phyloP scores from a whole-genome alignment of 176 grass and related monocot species.

The Hsuehochloa calcarea region DNA sequence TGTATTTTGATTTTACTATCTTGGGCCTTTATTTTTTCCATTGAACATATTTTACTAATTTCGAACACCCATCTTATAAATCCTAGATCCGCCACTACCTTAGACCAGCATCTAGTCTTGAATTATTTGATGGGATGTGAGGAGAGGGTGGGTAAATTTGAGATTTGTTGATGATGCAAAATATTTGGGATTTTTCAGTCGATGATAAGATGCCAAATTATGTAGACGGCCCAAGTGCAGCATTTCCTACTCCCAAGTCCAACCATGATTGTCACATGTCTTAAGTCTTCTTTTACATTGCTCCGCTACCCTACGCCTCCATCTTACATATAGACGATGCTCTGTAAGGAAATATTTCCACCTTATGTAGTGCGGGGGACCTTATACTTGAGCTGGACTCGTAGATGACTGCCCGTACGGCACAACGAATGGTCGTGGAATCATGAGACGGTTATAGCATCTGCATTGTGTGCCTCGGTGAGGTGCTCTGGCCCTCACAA shows the following conservation, averaged over 20 bases:
- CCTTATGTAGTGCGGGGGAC: not conserved
- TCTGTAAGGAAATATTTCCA: not conserved
- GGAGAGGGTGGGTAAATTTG: not conserved
- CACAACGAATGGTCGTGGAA: not conserved
- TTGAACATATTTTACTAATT: too few species aligned
- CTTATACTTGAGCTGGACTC: not conserved
- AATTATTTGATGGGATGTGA: constrained; percentile 19
- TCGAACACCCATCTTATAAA: too few species aligned
- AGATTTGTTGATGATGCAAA: not conserved
- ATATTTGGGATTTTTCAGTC: not conserved
- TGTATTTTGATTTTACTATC: too few species aligned
- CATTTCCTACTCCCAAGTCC: not conserved
- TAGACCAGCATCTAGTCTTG: not conserved
- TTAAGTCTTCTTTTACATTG: not conserved
- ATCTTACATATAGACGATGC: not conserved
- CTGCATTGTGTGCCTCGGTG: not conserved
- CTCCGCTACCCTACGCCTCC: not conserved
- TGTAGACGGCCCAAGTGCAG: not conserved
- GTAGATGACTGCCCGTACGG: not conserved
- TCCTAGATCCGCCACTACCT: too few species aligned
- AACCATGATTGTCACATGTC: too few species aligned
- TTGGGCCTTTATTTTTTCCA: too few species aligned
- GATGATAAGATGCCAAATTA: not conserved
- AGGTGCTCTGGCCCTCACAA: not conserved
- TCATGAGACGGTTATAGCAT: not conserved